Base-by-base conservation (phyloP, 768 basidiomycete species). In the Cystofilobasidium ferigula region DNA sequence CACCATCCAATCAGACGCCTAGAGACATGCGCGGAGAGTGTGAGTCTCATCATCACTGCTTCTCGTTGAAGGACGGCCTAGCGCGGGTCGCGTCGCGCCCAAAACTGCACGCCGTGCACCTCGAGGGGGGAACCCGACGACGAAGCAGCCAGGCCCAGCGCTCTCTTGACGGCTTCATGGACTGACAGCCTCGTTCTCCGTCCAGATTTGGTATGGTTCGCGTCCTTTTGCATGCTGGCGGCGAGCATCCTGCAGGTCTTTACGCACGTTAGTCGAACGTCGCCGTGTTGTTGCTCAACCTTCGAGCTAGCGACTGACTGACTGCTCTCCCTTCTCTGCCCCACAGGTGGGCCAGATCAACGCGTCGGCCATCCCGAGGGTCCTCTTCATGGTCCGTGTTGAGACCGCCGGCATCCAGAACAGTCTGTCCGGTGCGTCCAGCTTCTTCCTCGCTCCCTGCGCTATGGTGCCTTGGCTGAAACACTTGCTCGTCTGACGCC, bases 291-390 rank as follows among this genome's bases (percentile, higher is more conserved):
- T 40, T 9, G 6, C 20, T 6, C n/a, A 24, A 9, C 12, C 36
- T 12, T 20, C 32, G 48, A 18, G 20, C 20, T 22, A 6, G 34
- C 3, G 16, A 38, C n/a, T 24, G 40, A 5, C 3, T 24, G 26
- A 40, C 26, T 4, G 59, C 47, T 22, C 45, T 35, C 28, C 38
- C 35, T 30, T 13, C 6, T 20, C 48, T 34, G 34, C 26, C 5
- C 20, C 45, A 47, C 35, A 63, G 62, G 51, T 64, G 24, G 63
- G 63, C 26, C 63, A 64, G 45, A 34, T 58, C 57, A 64, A 64
- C 57, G 6, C 63, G 36, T 36, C 57, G 28, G n/a, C 63, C 14
- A 51, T 64, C 45, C 63, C 63, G 28, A 16, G 63, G 28, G 45
- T 51, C 16, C 57, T 64, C 16, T 48, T 22, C 8, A 59, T 64